Evolutionary conservation across 2,329 filamentous ascomycete species (phyloP).

Genomic region (Rhynchosporium agropyri): DNA sequence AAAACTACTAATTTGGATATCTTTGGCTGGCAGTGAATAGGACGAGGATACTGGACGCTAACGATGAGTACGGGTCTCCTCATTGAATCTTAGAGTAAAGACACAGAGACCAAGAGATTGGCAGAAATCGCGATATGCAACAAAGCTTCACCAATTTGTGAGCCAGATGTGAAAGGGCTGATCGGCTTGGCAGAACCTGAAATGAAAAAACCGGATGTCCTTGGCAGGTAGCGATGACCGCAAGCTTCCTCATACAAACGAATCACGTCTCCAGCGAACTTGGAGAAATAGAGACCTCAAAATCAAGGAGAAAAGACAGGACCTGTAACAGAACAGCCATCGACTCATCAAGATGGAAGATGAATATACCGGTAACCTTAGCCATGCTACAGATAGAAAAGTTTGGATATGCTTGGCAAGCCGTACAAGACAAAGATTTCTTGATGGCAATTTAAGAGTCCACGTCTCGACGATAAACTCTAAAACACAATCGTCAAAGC

Average conservation of each 20-base stretch:
- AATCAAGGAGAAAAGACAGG: no score
- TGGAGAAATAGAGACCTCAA: background rate
- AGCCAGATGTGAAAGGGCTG: background rate
- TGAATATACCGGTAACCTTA: background rate
- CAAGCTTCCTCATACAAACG: background rate
- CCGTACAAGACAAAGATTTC: background rate
- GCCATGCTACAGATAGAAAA: background rate
- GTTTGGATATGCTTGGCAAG: background rate
- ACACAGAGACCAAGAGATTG: background rate
- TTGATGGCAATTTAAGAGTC: background rate
- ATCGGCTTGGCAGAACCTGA: background rate
- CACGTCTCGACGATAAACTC: background rate
- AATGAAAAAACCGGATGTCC: background rate
- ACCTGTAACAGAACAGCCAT: background rate
- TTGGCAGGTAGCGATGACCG: background rate
- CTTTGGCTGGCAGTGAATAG: no score
- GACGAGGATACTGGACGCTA: no score
- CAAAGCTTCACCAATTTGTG: background rate
- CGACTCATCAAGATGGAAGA: background rate
- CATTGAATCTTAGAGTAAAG: background rate
- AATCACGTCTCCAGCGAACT: background rate
- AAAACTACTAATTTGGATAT: background rate
- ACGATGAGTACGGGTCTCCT: no score
- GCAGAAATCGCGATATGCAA: slow-evolving; percentile 4
- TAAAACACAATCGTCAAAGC: background rate